A percentile compares a stretch with the other conserved stretches of the same genome.
Conservation (phyloP, 2,329 filamentous ascomycete species). For the Talaromyces pinophilus region DNA sequence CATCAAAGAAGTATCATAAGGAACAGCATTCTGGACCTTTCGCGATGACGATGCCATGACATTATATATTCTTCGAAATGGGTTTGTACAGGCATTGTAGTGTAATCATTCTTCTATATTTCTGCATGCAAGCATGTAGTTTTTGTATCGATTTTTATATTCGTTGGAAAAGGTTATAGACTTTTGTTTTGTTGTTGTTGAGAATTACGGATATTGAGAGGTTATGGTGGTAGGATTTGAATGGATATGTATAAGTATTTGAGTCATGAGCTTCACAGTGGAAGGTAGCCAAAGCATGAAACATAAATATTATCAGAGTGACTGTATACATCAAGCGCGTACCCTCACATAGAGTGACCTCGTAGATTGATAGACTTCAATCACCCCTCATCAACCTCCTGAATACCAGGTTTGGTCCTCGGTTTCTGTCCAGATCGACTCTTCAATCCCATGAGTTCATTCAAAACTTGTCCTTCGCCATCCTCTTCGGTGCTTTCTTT, state of each 20-base stretch:
- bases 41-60: slow-evolving; percentile 30
- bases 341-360: background rate
- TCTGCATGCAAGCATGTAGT: slow-evolving; percentile 9
- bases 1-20: slow-evolving; percentile 70
- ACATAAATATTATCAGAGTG: background rate
- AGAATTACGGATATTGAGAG: background rate
- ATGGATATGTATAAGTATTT: slow-evolving; percentile 12
- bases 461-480: slow-evolving; percentile 35
- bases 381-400: slow-evolving; percentile 36
- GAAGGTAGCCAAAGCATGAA: background rate
- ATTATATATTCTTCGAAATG: slow-evolving; percentile 30
- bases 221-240: background rate
- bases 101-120: slow-evolving; percentile 27
- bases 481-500: slow-evolving; percentile 22
- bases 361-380: too few species aligned
- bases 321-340: background rate
- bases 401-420: slow-evolving; percentile 43
- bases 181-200: background rate
- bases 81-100: slow-evolving; percentile 29
- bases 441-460: slow-evolving; percentile 41
- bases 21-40: slow-evolving; percentile 27
- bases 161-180: slow-evolving; percentile 6
- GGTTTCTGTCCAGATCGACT: slow-evolving; percentile 23
- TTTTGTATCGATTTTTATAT: background rate
- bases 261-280: background rate